Conservation (phyloP, 331 rosid genomes). For the Rhamnella rubrinervis region DNA sequence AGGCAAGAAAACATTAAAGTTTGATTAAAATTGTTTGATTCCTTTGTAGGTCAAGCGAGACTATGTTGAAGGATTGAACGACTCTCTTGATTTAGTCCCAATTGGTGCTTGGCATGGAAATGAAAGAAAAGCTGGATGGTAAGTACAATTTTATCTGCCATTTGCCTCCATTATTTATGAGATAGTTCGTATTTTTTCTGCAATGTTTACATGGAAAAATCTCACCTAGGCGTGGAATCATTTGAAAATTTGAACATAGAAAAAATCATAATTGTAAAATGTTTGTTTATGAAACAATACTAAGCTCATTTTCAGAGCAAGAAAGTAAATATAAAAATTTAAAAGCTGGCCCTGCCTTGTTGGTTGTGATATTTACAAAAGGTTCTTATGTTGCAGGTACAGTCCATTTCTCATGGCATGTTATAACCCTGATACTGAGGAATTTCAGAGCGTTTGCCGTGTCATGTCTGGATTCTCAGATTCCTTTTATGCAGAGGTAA, state of each 20-base stretch:
- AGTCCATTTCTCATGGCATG: slow-evolving; percentile 98
- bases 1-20: not conserved
- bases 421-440: slow-evolving; percentile 79
- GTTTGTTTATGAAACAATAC: too few relatives aligned
- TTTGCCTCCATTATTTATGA: not conserved
- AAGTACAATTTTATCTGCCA: slow-evolving; percentile 11
- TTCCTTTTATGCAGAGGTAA: slow-evolving; percentile 77
- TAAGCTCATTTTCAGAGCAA: too few relatives aligned
- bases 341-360: too few relatives aligned
- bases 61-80: slow-evolving; percentile 78
- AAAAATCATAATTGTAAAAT: too few relatives aligned
- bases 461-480: slow-evolving; percentile 96
- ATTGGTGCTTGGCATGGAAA: slow-evolving; percentile 98
- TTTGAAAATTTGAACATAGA: too few relatives aligned
- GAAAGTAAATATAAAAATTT: too few relatives aligned
- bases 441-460: slow-evolving; percentile 90
- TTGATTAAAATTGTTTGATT: slow-evolving; percentile 4
- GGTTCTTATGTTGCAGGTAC: slow-evolving; percentile 55
- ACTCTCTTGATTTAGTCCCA: slow-evolving; percentile 89
- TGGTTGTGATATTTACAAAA: not conserved
- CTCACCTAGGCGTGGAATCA: not conserved
- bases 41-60: slow-evolving; percentile 84
- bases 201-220: too few relatives aligned
- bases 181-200: too few relatives aligned
- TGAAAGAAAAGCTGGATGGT: slow-evolving; percentile 98